Evolutionary conservation across 2,329 filamentous ascomycete genomes (phyloP), one percentile per base, ranked within the genome.

Genomic region (Emergomyces orientalis): DNA sequence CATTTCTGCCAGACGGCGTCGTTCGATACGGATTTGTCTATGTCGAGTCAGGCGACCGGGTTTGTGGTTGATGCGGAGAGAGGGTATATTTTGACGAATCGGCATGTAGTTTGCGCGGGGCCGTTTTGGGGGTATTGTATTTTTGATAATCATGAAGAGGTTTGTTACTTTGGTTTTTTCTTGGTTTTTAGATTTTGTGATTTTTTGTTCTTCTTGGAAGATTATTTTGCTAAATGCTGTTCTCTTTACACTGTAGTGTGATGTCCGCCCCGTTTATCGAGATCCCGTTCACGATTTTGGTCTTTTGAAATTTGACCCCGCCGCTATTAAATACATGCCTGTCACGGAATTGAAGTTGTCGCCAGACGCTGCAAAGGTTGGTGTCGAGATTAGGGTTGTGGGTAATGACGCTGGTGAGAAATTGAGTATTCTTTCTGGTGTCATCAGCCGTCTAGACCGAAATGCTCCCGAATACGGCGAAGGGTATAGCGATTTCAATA

Each of bases 361-460:
- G 65, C 94, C 94, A 1, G 91, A 96, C 69, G 85, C 91, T 62
- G 94, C 94, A 63, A 79, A 75, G 78, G 93, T 99, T 61, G 94
- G 94, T 62, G 86, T 90, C 17, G 94, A 99, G 77, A 97, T 99
- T 68, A 84, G 95, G 68, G 94, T 99, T 1, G 94, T 99, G 6
- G 94, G 94, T 78, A 99, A 99, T 76, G 94, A 99, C 80, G 94
- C 94, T 37, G 94, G 94, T 67, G 94, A 99, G 76, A 99, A 99
- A 78, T 86, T 99, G 69, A 97, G 91, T 80, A 99, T 99, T 70
- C 80, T 99, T 63, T 97, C 94, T 6, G 94, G 94, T 70, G 93
- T 99, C 62, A 99, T 99, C 74, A 96, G 91, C 77, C 87, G 94
- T 70, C 81, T 99, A 64, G 94, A 99, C 72, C 86, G 94, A 69